Evolutionary conservation across 2,329 filamentous ascomycete species (phyloP).

Genomic region (Trichophyton simii): DNA sequence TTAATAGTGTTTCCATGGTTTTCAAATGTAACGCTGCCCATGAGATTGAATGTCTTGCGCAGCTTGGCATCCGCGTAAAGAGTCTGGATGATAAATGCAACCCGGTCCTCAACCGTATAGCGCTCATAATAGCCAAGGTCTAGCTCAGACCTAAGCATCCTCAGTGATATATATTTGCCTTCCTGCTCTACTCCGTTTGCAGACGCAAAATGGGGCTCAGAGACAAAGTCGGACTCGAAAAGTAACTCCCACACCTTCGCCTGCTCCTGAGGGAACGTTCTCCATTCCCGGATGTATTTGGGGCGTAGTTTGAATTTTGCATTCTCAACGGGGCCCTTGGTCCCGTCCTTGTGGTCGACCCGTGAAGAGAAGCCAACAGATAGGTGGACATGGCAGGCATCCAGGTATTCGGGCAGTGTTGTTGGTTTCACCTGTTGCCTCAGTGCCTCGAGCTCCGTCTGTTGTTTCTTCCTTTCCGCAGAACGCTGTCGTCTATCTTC

Average conservation of each 20-base stretch:
- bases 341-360: not conserved
- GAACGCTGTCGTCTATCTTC: too few relatives aligned
- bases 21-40: constrained; percentile 12
- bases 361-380: constrained; percentile 7
- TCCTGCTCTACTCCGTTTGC: constrained; percentile 6
- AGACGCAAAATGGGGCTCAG: constrained; percentile 9
- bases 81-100: constrained; percentile 4
- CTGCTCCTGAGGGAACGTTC: constrained; percentile 6
- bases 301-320: constrained; percentile 12
- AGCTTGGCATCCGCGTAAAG: not conserved
- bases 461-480: too few relatives aligned
- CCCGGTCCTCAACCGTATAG: constrained; percentile 7
- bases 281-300: constrained; percentile 9
- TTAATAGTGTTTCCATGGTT: constrained; percentile 13
- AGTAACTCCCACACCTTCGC: constrained; percentile 6
- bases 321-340: constrained; percentile 11
- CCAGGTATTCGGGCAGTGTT: constrained; percentile 10
- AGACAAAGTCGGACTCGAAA: constrained; percentile 5
- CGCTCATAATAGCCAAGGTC: constrained; percentile 10
- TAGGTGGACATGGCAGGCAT: constrained; percentile 11
- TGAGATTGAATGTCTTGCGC: constrained; percentile 8
- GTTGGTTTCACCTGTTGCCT: too few relatives aligned
- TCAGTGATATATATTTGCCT: not conserved
- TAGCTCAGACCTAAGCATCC: constrained; percentile 10
- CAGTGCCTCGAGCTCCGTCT: too few relatives aligned